Evolutionary conservation across 805 yeast species (phyloP).

Genomic region (Candida adriatica): DNA sequence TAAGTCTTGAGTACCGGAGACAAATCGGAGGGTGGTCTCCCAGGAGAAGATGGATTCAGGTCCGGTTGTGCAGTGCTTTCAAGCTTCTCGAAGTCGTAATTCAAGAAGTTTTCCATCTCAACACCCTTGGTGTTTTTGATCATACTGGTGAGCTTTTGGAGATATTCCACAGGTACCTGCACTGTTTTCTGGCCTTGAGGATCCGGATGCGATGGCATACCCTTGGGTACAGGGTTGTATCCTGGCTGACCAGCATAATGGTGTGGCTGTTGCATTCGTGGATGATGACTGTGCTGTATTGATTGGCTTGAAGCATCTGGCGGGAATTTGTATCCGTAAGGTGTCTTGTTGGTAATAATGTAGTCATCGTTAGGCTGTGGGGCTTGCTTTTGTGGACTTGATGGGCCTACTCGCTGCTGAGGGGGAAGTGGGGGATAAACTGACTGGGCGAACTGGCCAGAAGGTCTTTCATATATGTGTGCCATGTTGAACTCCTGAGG

Average conservation of each 20-base stretch:
- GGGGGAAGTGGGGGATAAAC: background rate
- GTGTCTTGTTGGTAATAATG: slow-evolving; percentile 38
- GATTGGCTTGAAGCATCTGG: slow-evolving; percentile 17
- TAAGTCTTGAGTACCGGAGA: slow-evolving; percentile 7
- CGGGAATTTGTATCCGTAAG: slow-evolving; percentile 54
- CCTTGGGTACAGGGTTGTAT: background rate
- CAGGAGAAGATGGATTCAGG: slow-evolving; percentile 7
- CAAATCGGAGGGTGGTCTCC: slow-evolving; percentile 7
- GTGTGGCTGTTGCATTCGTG: slow-evolving; percentile 7
- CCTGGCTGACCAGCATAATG: slow-evolving; percentile 3
- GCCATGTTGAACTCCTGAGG: slow-evolving; percentile 14
- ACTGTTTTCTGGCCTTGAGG: slow-evolving; percentile 15
- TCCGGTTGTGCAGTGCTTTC: slow-evolving; percentile 3
- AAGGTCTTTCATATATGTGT: slow-evolving; percentile 1
- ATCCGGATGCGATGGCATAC: background rate
- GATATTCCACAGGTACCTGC: slow-evolving; percentile 22
- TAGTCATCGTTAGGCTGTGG: slow-evolving; percentile 30
- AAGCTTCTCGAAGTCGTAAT: slow-evolving; percentile 13
- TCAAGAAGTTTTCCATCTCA: slow-evolving; percentile 16
- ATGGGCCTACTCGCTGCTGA: background rate
- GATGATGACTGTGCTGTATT: slow-evolving; percentile 1
- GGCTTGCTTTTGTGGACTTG: background rate
- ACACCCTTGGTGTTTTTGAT: slow-evolving; percentile 18
- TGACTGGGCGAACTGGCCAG: background rate
- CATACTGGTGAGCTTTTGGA: slow-evolving; percentile 19